Conservation (phyloP, 106 monocot genomes). For the Dendrobium huoshanense region DNA sequence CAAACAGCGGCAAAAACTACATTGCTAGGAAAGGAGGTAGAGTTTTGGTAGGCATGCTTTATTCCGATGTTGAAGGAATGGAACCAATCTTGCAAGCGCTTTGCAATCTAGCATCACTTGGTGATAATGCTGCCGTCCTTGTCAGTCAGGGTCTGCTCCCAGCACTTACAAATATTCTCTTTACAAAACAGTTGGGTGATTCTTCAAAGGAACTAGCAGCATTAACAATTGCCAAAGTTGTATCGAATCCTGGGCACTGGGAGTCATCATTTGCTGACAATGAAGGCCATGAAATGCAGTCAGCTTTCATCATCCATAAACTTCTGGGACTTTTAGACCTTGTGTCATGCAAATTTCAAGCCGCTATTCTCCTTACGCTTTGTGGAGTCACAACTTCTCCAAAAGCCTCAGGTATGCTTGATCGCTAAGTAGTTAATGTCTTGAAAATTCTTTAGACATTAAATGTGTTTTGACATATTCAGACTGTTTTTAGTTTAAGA, state of each 20-base stretch:
- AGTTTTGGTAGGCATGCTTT: conserved; percentile 38
- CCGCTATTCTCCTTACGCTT: conserved; percentile 31
- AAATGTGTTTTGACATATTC: too few species aligned
- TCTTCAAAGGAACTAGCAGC: conserved; percentile 31
- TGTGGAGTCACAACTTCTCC: conserved; percentile 39
- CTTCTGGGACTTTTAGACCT: conserved; percentile 23
- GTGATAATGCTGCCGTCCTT: conserved; percentile 40
- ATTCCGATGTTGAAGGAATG: conserved; percentile 22
- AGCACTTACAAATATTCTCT: conserved; percentile 33
- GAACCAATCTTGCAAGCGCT: conserved; percentile 28
- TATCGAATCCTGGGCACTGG: conserved; percentile 45
- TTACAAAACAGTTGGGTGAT: conserved; percentile 11
- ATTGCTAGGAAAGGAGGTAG: conserved; percentile 34
- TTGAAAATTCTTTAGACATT: too few species aligned
- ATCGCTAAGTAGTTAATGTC: neutral
- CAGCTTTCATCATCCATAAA: conserved; percentile 30
- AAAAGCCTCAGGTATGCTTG: conserved; percentile 32
- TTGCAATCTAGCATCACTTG: conserved; percentile 35
- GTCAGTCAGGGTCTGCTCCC: conserved; percentile 31
- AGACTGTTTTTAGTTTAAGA: too few species aligned
- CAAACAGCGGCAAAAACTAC: conserved; percentile 29
- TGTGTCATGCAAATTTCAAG: conserved; percentile 22
- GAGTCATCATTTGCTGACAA: conserved; percentile 36
- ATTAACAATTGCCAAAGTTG: conserved; percentile 36
- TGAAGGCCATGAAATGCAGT: conserved; percentile 38